These are phyloP conservation scores for Morella rubra DNA, from an alignment of 306 rosid species.

Conservation along the genomic window DNA sequence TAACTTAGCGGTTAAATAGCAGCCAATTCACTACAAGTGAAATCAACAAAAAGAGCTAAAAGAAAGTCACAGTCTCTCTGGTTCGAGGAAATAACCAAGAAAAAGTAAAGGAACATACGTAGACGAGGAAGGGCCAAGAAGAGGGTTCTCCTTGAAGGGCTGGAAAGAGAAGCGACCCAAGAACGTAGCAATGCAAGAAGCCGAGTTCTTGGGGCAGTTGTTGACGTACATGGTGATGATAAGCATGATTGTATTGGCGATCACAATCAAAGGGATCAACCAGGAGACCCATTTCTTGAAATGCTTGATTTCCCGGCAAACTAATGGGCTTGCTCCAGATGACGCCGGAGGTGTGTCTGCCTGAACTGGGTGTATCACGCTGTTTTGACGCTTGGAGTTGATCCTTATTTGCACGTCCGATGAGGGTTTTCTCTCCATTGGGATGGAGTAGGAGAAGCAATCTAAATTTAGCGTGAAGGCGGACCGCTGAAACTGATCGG, in stretches of 20 bases:
- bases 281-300: conserved; percentile 73
- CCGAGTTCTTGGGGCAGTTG: conserved; percentile 78
- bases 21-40: neutral
- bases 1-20: conserved; percentile 6
- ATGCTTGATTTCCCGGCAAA: conserved; percentile 48
- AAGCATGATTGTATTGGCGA: conserved; percentile 58
- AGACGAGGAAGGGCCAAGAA: conserved; percentile 83
- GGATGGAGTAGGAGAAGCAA: neutral
- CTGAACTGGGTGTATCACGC: conserved; percentile 57
- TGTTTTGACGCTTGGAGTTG: conserved; percentile 41
- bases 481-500: no score
- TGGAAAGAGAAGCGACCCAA: conserved; percentile 84
- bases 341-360: conserved; percentile 32
- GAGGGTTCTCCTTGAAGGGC: conserved; percentile 88
- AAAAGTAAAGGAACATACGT: conserved; percentile 51
- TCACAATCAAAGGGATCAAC: conserved; percentile 64
- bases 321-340: conserved; percentile 29
- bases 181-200: conserved; percentile 69
- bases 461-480: neutral
- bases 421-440: conserved; percentile 49
- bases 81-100: neutral
- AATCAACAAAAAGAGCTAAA: neutral
- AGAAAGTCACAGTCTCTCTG: neutral
- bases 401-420: conserved; percentile 44
- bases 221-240: conserved; percentile 83